These are phyloP conservation scores for Saturnispora serradocipensis DNA, from an alignment of 805 yeast species.

Conservation along the genomic window DNA sequence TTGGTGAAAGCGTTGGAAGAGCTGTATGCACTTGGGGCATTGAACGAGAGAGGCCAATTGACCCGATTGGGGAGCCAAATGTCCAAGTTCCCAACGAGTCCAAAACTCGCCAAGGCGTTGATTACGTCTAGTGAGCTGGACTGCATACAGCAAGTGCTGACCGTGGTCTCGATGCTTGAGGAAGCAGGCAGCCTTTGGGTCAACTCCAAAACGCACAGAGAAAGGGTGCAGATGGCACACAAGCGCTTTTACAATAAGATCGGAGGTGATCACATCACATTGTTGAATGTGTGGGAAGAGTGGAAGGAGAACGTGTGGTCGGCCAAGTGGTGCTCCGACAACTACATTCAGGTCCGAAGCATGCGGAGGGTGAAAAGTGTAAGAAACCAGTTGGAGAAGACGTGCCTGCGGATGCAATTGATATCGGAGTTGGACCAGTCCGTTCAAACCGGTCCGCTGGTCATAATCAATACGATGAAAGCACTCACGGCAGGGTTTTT, in stretches of 20 bases:
- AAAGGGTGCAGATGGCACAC: conserved; percentile 56
- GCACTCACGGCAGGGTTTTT: conserved; percentile 62
- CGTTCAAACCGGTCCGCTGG: conserved; percentile 18
- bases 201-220: conserved; percentile 58
- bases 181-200: conserved; percentile 65
- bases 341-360: conserved; percentile 68
- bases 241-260: conserved; percentile 41
- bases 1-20: conserved; percentile 70
- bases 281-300: conserved; percentile 64
- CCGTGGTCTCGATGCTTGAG: conserved; percentile 76
- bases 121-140: conserved; percentile 50
- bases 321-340: conserved; percentile 76
- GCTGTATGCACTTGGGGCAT: conserved; percentile 79
- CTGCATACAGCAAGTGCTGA: conserved; percentile 60
- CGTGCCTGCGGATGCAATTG: conserved; percentile 48
- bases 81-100: conserved; percentile 91
- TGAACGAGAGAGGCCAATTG: conserved; percentile 68
- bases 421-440: background rate
- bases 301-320: conserved; percentile 67
- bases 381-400: conserved; percentile 53
- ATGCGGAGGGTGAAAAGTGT: conserved; percentile 61
- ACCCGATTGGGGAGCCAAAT: conserved; percentile 73
- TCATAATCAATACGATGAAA: conserved; percentile 34
- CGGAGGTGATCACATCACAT: conserved; percentile 72
- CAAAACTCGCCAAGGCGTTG: conserved; percentile 74